These are phyloP conservation scores for Bombardia bombarda DNA, from an alignment of 495 filamentous ascomycete genomes.

Conservation along the genomic window DNA sequence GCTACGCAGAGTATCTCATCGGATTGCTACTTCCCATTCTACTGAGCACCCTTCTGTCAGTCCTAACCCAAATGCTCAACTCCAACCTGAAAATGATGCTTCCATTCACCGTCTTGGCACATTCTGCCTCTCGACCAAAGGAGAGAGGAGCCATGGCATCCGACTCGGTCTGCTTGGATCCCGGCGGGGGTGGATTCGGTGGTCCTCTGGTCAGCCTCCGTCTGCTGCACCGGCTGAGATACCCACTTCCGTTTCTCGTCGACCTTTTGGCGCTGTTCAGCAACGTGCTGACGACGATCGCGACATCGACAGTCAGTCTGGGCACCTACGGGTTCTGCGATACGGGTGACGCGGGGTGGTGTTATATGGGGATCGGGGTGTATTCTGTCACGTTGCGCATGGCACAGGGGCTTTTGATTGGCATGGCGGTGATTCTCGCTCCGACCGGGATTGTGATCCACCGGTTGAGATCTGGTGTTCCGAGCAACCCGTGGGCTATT, in stretches of 20 bases:
- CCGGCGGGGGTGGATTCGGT: neutral
- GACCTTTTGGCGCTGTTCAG: neutral
- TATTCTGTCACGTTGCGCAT: neutral
- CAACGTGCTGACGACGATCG: neutral
- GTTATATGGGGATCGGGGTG: neutral
- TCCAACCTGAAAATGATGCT: neutral
- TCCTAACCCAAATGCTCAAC: neutral
- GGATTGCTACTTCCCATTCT: neutral
- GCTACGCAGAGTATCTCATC: neutral
- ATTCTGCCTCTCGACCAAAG: neutral
- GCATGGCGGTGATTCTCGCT: neutral
- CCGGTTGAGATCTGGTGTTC: neutral
- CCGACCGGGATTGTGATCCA: neutral
- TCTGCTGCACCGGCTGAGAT: neutral
- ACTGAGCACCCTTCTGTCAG: neutral
- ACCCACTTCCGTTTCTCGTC: neutral
- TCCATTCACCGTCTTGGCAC: neutral
- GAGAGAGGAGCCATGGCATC: neutral
- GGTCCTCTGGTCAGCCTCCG: neutral
- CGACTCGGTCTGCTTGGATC: neutral
- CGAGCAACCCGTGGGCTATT: neutral
- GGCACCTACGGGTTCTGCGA: neutral
- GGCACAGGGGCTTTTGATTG: neutral
- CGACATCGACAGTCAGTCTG: neutral
- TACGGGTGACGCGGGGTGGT: neutral